These are phyloP conservation scores for Ceratobasidium sp. DNA, from an alignment of 1,284 basidiomycete species.

Conservation along the genomic window DNA sequence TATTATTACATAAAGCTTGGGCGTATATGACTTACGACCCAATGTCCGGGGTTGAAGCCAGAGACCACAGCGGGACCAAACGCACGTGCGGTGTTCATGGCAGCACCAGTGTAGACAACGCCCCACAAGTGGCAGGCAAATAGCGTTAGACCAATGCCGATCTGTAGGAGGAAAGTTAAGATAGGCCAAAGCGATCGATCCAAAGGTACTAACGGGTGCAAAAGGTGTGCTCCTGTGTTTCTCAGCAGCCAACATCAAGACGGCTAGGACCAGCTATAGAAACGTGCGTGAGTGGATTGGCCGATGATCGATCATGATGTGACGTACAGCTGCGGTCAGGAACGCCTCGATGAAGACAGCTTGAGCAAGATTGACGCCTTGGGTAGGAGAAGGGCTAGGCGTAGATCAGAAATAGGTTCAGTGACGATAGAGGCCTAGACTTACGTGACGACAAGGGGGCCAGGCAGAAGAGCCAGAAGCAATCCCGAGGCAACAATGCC, in stretches of 20 bases:
- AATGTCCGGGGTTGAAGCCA: constrained; percentile 66
- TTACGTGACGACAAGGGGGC: constrained; percentile 70
- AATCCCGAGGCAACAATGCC: constrained; percentile 74
- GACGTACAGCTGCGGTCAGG: constrained; percentile 46
- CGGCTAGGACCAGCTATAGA: constrained; percentile 52
- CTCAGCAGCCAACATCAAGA: constrained; percentile 47
- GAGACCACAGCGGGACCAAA: constrained; percentile 81
- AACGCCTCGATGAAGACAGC: constrained; percentile 48
- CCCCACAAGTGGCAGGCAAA: constrained; percentile 76
- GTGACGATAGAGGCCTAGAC: constrained; percentile 50
- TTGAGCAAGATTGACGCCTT: constrained; percentile 43
- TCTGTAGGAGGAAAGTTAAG: constrained; percentile 55
- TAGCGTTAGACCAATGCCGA: constrained; percentile 80
- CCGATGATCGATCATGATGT: constrained; percentile 28
- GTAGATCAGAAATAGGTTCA: constrained; percentile 13
- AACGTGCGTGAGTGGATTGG: constrained; percentile 54
- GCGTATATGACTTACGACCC: constrained; percentile 57
- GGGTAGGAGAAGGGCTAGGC: constrained; percentile 35
- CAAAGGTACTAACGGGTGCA: constrained; percentile 36
- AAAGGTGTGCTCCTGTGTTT: constrained; percentile 47
- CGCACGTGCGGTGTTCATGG: constrained; percentile 79
- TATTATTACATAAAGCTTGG: background rate
- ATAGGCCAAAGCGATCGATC: background rate
- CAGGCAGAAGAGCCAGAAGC: constrained; percentile 72
- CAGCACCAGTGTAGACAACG: constrained; percentile 71